Conservation (phyloP, 345 rosid genomes). For the Lagerstroemia speciosa region DNA sequence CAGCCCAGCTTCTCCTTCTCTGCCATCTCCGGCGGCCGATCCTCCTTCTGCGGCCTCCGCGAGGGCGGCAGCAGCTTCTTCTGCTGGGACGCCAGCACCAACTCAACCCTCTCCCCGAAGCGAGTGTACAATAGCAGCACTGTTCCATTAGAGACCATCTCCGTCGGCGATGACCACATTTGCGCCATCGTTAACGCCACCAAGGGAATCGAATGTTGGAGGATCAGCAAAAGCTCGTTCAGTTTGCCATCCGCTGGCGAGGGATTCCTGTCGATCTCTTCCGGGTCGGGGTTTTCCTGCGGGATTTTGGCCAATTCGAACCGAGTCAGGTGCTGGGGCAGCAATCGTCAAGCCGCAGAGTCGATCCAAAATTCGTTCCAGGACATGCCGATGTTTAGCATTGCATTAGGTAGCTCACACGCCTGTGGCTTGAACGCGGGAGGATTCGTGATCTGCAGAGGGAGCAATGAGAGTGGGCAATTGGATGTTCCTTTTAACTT, state of each 20-base stretch:
- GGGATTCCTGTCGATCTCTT: conserved; percentile 38
- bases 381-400: conserved; percentile 36
- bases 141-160: conserved; percentile 29
- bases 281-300: conserved; percentile 67
- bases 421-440: conserved; percentile 57
- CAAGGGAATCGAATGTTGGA: conserved; percentile 48
- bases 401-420: conserved; percentile 58
- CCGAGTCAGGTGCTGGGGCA: conserved; percentile 52
- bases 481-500: conserved; percentile 36
- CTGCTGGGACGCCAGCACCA: conserved; percentile 45
- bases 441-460: conserved; percentile 53
- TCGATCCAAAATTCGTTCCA: conserved; percentile 39
- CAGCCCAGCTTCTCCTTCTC: conserved; percentile 55
- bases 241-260: conserved; percentile 13
- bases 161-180: conserved; percentile 58
- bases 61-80: conserved; percentile 49
- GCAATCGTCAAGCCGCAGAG: conserved; percentile 13
- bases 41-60: conserved; percentile 57
- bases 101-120: conserved; percentile 16
- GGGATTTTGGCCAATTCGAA: conserved; percentile 31
- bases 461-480: conserved; percentile 46
- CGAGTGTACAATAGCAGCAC: conserved; percentile 39
- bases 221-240: conserved; percentile 12
- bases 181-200: conserved; percentile 46
- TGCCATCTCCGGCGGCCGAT: conserved; percentile 51